Evolutionary conservation across 495 filamentous ascomycete species (phyloP).

Genomic region (Letharia lupina): DNA sequence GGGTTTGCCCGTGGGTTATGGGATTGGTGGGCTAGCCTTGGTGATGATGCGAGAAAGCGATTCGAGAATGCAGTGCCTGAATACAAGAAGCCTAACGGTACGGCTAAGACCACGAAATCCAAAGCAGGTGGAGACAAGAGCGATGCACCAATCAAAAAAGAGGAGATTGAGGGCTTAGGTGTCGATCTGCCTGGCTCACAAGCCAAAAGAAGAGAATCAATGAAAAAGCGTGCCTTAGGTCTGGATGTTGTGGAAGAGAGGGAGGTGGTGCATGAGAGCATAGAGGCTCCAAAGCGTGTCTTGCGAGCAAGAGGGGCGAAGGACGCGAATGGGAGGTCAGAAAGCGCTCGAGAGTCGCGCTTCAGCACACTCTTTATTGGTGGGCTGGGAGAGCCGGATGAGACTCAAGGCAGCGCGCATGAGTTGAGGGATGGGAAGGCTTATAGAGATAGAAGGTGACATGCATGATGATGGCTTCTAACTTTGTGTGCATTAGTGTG

Average conservation of each 20-base stretch:
- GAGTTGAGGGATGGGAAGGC: conserved; percentile 4
- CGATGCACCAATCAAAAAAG: conserved; percentile 34
- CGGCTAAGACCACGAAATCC: conserved; percentile 28
- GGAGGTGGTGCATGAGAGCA: conserved; percentile 18
- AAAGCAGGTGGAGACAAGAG: conserved; percentile 36
- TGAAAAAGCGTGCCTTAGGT: conserved; percentile 6
- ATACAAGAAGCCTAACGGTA: conserved; percentile 30
- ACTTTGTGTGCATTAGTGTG: background rate
- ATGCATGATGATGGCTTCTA: background rate
- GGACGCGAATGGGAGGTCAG: conserved; percentile 6
- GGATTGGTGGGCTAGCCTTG: conserved; percentile 40
- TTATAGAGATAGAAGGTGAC: background rate
- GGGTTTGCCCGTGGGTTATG: conserved; percentile 47
- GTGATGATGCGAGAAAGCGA: conserved; percentile 27
- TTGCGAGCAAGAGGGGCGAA: conserved; percentile 12
- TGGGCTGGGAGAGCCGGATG: conserved; percentile 26
- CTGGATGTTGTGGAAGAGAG: conserved; percentile 29
- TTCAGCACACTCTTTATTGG: conserved; percentile 21
- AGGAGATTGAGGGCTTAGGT: conserved; percentile 32
- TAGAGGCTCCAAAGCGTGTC: conserved; percentile 14
- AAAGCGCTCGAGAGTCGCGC: conserved; percentile 9
- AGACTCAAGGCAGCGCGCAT: conserved; percentile 5
- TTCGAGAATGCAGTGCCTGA: conserved; percentile 24
- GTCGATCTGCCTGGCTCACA: conserved; percentile 30
- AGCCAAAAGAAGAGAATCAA: conserved; percentile 21